These are phyloP conservation scores for Calycina herbarum DNA, from an alignment of 2,329 filamentous ascomycete genomes.

Conservation along the genomic window DNA sequence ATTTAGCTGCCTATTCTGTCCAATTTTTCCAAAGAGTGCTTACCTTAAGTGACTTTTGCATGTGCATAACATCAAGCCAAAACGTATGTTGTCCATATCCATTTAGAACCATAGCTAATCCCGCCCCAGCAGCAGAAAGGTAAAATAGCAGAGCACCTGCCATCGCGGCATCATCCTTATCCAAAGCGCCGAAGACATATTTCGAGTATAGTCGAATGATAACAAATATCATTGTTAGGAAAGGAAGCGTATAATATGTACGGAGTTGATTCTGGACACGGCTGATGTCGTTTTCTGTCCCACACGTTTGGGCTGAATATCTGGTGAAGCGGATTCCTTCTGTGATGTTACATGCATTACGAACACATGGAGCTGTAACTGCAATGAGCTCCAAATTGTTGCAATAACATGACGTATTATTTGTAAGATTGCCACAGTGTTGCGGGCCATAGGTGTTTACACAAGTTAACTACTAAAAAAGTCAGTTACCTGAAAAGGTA, in stretches of 20 bases:
- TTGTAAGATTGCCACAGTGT: slow-evolving; percentile 17
- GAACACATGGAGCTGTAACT: slow-evolving; percentile 14
- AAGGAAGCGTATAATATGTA: slow-evolving; percentile 10
- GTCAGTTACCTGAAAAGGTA: background rate
- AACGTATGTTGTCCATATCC: slow-evolving; percentile 2
- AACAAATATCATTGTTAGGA: slow-evolving; percentile 14
- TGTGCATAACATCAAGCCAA: background rate
- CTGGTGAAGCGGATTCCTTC: slow-evolving; percentile 13
- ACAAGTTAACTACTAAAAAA: slow-evolving; percentile 23
- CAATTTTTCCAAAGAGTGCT: background rate
- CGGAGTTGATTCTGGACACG: background rate
- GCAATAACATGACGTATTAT: slow-evolving; percentile 20
- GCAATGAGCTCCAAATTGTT: slow-evolving; percentile 7
- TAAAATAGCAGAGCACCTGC: background rate
- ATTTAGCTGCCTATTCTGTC: background rate
- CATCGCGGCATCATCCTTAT: slow-evolving; percentile 3
- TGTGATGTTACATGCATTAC: slow-evolving; percentile 16
- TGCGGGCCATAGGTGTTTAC: slow-evolving; percentile 12
- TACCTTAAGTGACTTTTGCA: background rate
- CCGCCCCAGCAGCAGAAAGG: background rate
- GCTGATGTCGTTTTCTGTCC: slow-evolving; percentile 16
- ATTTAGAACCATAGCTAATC: background rate
- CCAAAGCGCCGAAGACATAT: background rate
- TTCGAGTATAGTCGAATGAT: background rate
- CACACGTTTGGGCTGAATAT: slow-evolving; percentile 17